Evolutionary conservation across 345 rosid genomes (phyloP), one percentile per base, ranked within the genome.

Genomic region (Schrenkiella parvula): DNA sequence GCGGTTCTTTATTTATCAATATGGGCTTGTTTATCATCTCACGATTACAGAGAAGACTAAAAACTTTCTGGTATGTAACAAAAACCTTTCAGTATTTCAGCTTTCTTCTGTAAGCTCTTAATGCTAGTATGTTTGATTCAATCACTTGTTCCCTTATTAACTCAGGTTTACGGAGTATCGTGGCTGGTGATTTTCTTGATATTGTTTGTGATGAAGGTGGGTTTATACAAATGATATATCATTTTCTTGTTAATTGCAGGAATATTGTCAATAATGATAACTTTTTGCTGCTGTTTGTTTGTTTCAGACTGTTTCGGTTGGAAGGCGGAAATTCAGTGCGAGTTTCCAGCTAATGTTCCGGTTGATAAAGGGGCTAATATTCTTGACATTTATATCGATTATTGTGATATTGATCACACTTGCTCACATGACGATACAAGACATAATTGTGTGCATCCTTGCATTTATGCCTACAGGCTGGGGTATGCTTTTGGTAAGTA

Each of bases 391-490:
- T 32, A 65, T 95, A 13, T 77, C 98, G 34, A 86, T 95, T 63
- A 59, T 95, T 70, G 92, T 88, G 68, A 88, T 81, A 25, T 73
- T 92, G 75, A 85, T 95, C 26, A 90, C 99, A 38, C 85, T 95
- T 51, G 88, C 88, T 17, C 86, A 90, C 78, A 89, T 95, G 99
- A 86, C 99, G 15, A 46, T 86, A 38, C 88, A 78, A 72, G 99
- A 95, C 82, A 86, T 92, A 43, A 50, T 95, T 60, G 93, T 95
- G 13, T 92, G 99, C 82, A 78, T 95, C 72, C 92, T 95, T 60
- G 98, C 97, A 70, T 95, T 95, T 82, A 90, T 90, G 99, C 99
- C 98, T 6, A 95, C 97, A 6, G 98, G 99, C 4, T 95, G 99
- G 99, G 99, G 98, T 29, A 85, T 95, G 96, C 92, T 95, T 50